These are phyloP conservation scores for Russula foetens DNA, from an alignment of 768 basidiomycete genomes.

Conservation along the genomic window DNA sequence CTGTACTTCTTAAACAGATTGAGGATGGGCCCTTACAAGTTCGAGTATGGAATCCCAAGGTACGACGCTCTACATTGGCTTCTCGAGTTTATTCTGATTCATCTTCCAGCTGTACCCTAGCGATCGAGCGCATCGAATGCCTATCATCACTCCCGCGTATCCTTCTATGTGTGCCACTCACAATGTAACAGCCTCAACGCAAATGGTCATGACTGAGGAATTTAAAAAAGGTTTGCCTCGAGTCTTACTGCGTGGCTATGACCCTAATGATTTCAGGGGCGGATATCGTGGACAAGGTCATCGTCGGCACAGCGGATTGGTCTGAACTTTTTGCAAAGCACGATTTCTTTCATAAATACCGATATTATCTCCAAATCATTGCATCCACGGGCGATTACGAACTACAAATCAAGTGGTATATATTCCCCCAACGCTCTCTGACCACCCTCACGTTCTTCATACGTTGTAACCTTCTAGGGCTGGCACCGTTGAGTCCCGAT, in stretches of 20 bases:
- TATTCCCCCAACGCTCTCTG: conserved; percentile 2
- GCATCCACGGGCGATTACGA: conserved; percentile 81
- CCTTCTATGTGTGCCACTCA: conserved; percentile 99
- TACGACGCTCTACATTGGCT: conserved; percentile 22
- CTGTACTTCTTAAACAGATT: conserved; percentile 93
- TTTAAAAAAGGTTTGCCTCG: conserved; percentile 70
- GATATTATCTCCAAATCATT: conserved; percentile 93
- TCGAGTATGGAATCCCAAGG: conserved; percentile 97
- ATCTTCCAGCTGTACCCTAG: conserved; percentile 68
- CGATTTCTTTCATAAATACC: conserved; percentile 96
- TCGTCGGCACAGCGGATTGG: conserved; percentile 78
- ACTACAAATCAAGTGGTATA: conserved; percentile 90
- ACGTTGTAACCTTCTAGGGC: conserved; percentile 38
- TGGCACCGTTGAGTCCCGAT: conserved; percentile 97
- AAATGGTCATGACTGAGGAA: conserved; percentile 93
- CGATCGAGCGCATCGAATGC: conserved; percentile 95
- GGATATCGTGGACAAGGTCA: conserved; percentile 89
- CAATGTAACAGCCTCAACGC: conserved; percentile 92
- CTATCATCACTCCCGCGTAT: conserved; percentile 98
- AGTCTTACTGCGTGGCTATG: neutral
- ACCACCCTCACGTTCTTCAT: neutral
- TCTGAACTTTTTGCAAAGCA: conserved; percentile 91
- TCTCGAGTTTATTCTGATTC: conserved; percentile 3
- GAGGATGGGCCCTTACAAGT: conserved; percentile 91
- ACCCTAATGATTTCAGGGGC: conserved; percentile 50